Conservation (phyloP, 306 rosid genomes). For the Prinsepia uniflora region DNA sequence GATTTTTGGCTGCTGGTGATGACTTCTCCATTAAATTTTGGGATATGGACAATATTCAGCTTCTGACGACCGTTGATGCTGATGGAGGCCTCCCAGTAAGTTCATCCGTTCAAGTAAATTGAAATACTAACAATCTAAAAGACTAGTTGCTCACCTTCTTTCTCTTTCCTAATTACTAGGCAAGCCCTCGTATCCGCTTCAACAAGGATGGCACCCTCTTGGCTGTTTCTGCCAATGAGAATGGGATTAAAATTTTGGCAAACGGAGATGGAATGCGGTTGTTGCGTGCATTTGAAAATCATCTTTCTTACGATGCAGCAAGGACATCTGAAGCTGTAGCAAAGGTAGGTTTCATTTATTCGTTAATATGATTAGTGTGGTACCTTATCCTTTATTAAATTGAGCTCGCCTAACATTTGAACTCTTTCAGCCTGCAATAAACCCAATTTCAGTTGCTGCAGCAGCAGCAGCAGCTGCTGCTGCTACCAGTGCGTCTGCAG, state of each 20-base stretch:
- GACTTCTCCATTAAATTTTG: conserved; percentile 93
- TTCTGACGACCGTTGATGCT: conserved; percentile 76
- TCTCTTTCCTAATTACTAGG: conserved; percentile 49
- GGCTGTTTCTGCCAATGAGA: conserved; percentile 88
- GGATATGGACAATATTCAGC: conserved; percentile 93
- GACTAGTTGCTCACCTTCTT: conserved; percentile 24
- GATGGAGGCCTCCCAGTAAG: conserved; percentile 97
- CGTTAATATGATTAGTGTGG: conserved; percentile 2
- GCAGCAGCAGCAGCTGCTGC: conserved; percentile 49
- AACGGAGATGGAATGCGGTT: conserved; percentile 64
- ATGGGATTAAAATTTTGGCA: conserved; percentile 84
- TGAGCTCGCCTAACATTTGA: conserved; percentile 18
- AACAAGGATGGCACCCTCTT: conserved; percentile 92
- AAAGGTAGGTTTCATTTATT: conserved; percentile 47
- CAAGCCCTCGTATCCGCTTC: conserved; percentile 92
- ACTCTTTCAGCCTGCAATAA: conserved; percentile 66
- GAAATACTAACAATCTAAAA: conserved; percentile 3
- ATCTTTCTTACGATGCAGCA: conserved; percentile 64
- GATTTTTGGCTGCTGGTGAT: conserved; percentile 92
- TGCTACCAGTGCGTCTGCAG: conserved; percentile 68
- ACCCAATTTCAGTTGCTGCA: conserved; percentile 66
- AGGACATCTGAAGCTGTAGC: conserved; percentile 76
- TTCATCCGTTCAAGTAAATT: conserved; percentile 25
- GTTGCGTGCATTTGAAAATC: conserved; percentile 64
- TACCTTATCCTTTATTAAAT: conserved; percentile 2